Conservation (phyloP, 2,329 filamentous ascomycete species). For the Aspergillus tubingensis region DNA sequence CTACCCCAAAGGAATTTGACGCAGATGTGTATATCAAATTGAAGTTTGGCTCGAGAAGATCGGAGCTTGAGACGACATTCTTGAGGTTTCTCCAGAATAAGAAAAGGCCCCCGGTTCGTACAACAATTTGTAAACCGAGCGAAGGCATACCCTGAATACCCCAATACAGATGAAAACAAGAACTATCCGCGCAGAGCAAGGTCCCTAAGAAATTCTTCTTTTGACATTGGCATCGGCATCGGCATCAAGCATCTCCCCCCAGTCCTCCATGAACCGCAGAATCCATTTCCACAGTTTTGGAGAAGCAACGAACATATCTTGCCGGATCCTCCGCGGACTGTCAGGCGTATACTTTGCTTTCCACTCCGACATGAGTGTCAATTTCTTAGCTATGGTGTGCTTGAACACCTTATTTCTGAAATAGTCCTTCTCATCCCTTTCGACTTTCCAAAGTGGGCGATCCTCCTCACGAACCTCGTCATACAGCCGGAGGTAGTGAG, state of each 20-base stretch:
- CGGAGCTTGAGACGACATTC: too few relatives aligned
- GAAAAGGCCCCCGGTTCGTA: too few relatives aligned
- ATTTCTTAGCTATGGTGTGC: conserved; percentile 21
- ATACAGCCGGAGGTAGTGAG: conserved; percentile 18
- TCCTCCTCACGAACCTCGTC: conserved; percentile 18
- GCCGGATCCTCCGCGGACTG: conserved; percentile 15
- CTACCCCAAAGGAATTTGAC: too few relatives aligned
- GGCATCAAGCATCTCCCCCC: conserved; percentile 6
- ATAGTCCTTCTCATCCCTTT: conserved; percentile 19
- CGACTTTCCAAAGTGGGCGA: conserved; percentile 12
- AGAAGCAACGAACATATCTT: conserved; percentile 23
- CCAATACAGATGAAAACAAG: too few relatives aligned
- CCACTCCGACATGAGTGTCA: conserved; percentile 22
- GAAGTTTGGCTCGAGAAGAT: too few relatives aligned
- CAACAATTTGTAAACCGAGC: too few relatives aligned
- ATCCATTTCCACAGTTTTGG: conserved; percentile 25
- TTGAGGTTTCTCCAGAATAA: too few relatives aligned
- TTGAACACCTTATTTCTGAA: conserved; percentile 15
- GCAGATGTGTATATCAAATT: too few relatives aligned
- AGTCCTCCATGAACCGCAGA: conserved; percentile 18
- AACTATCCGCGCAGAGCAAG: too few relatives aligned
- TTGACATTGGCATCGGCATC: too few relatives aligned
- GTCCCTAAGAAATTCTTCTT: too few relatives aligned
- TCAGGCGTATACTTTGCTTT: conserved; percentile 16
- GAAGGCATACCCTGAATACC: too few relatives aligned